These are phyloP conservation scores for Stachybotrys echinatus DNA, from an alignment of 2,329 filamentous ascomycete genomes.

Conservation along the genomic window DNA sequence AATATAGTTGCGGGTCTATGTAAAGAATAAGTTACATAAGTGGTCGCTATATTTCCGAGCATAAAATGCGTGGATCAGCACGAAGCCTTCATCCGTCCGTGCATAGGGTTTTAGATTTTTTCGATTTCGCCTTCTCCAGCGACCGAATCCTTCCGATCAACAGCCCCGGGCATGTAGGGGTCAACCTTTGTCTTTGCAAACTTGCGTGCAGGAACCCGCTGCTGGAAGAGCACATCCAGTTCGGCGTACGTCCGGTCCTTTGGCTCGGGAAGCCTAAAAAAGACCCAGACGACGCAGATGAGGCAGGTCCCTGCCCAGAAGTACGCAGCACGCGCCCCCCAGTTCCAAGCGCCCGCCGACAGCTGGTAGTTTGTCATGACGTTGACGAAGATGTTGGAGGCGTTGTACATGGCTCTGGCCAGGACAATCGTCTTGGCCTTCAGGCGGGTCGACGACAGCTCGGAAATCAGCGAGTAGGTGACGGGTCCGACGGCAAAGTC, in stretches of 20 bases:
- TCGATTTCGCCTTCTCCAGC: too few species aligned
- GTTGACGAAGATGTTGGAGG: constrained; percentile 45
- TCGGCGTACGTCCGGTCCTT: constrained; percentile 41
- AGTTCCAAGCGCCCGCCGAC: constrained; percentile 39
- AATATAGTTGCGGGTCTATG: too few species aligned
- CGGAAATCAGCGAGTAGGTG: constrained; percentile 46
- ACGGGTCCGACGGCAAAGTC: constrained; percentile 50
- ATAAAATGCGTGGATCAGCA: too few species aligned
- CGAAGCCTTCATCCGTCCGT: too few species aligned
- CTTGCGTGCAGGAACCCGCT: constrained; percentile 30
- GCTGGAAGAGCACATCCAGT: constrained; percentile 36
- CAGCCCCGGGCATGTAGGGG: constrained; percentile 19
- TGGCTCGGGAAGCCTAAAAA: constrained; percentile 46
- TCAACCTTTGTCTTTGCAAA: constrained; percentile 33
- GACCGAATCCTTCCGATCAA: background rate
- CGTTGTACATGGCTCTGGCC: constrained; percentile 35
- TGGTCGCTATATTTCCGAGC: too few species aligned
- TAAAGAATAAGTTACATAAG: too few species aligned
- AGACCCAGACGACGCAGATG: constrained; percentile 43
- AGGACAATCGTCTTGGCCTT: constrained; percentile 51
- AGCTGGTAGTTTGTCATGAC: constrained; percentile 44
- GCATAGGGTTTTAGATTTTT: too few species aligned
- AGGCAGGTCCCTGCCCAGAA: constrained; percentile 45
- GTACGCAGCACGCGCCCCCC: constrained; percentile 41
- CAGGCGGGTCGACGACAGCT: constrained; percentile 48